phyloP scores from a whole-genome alignment of 805 yeast species.

The Barnettozyma pratensis region DNA sequence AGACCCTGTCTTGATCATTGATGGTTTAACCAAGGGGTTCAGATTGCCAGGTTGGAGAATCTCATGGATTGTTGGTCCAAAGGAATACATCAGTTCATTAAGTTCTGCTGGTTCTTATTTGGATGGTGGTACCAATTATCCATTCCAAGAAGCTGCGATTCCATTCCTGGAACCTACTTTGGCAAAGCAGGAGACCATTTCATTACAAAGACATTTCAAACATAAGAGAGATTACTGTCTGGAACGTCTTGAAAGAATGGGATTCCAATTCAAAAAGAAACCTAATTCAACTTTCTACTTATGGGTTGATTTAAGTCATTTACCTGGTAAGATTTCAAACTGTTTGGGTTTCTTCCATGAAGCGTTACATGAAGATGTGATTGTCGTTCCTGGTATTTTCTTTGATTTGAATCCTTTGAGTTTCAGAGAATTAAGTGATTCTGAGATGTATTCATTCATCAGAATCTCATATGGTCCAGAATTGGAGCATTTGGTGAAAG shows the following conservation, averaged over 20 bases:
- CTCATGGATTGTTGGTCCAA: slow-evolving; percentile 62
- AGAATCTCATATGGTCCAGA: slow-evolving; percentile 60
- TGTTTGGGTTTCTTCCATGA: slow-evolving; percentile 62
- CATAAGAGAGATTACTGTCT: slow-evolving; percentile 53
- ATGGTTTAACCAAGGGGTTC: slow-evolving; percentile 57
- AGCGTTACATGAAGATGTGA: slow-evolving; percentile 53
- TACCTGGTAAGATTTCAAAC: slow-evolving; percentile 51
- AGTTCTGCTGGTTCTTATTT: slow-evolving; percentile 55
- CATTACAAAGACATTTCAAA: slow-evolving; percentile 52
- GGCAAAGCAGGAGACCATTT: slow-evolving; percentile 49
- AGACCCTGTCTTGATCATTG: slow-evolving; percentile 55
- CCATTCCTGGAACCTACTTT: slow-evolving; percentile 46
- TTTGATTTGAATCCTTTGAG: slow-evolving; percentile 53
- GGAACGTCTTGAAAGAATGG: slow-evolving; percentile 44
- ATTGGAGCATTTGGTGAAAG: slow-evolving; percentile 40
- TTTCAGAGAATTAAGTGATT: slow-evolving; percentile 44
- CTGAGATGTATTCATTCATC: slow-evolving; percentile 54
- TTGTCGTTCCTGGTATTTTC: slow-evolving; percentile 59
- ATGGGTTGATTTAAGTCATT: slow-evolving; percentile 51
- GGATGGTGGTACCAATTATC: slow-evolving; percentile 59
- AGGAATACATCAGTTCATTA: slow-evolving; percentile 49
- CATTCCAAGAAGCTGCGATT: slow-evolving; percentile 56
- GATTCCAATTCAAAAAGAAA: slow-evolving; percentile 42
- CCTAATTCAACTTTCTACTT: slow-evolving; percentile 58
- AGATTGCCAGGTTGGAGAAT: slow-evolving; percentile 62